Base-by-base conservation (phyloP, 2,329 filamentous ascomycete species). In the Talaromyces piceae region DNA sequence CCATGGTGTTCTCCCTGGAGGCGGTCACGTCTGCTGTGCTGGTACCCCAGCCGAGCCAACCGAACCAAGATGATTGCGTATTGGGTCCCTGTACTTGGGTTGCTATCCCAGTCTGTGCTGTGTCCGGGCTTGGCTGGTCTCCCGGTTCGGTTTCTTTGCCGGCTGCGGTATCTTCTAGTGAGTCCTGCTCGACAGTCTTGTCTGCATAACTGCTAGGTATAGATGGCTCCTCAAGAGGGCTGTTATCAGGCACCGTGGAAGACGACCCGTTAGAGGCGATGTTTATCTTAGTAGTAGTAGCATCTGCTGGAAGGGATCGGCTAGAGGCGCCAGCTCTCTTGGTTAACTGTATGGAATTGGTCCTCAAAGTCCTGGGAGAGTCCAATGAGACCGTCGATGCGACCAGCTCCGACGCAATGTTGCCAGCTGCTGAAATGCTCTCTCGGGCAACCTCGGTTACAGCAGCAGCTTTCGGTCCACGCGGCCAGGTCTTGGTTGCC, bases 381-480 rank as follows among this genome's bases (percentile, higher is more conserved):
- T 61, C 55, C 44, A 62, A 58, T 37, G 61, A 60, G 41, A 62
- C 57, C 41, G 66, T 64, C 20, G 68, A 65, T 28, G 61, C 58
- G 22, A 63, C 61, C 18, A 63, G 53, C 55, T 69, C 67, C 39
- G 67, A 66, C 47, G 67, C 62, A 51, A 62, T 59, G 54, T 65
- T 66, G 54, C 66, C 67, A 39, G 70, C 66, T 46, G 70, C 72
- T 33, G 71, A 72, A 46, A 75, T 75, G 59, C 71, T 76, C 62
- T 76, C 74, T 59, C 69, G 68, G 55, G 72, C 73, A 62, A 76
- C 68, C 64, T 77, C 70, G 53, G 73, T 74, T 59, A 76, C 64
- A 46, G 74, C 69, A 31, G 69, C 66, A 45, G 74, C 71, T 60
- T 77, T 77, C 30, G 66, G 65, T 43, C 62, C 62, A 58, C 67